Conservation (phyloP, 2,329 filamentous ascomycete genomes). For the Penicillium vulpinum region DNA sequence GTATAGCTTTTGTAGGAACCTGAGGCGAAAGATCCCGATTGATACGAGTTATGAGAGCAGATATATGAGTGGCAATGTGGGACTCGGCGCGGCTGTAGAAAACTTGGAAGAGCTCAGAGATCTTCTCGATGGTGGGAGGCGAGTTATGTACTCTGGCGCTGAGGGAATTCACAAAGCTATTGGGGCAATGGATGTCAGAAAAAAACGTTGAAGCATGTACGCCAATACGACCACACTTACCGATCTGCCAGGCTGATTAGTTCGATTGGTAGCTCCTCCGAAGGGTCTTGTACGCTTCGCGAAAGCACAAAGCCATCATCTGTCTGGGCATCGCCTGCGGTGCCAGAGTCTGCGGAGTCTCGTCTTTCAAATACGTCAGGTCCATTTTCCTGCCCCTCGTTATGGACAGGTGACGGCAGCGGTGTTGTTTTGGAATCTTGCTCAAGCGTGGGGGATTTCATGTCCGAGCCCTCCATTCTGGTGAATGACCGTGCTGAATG, state of each 20-base stretch:
- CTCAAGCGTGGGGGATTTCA: constrained; percentile 24
- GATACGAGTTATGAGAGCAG: constrained; percentile 71
- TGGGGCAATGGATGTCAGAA: background rate
- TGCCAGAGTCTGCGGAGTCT: constrained; percentile 34
- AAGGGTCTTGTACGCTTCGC: constrained; percentile 59
- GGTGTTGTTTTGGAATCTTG: constrained; percentile 25
- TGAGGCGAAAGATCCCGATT: constrained; percentile 65
- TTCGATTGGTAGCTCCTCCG: constrained; percentile 92
- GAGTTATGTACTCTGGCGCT: constrained; percentile 81
- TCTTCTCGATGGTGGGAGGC: constrained; percentile 77
- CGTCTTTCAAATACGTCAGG: constrained; percentile 50
- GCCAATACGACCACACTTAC: constrained; percentile 48
- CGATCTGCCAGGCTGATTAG: constrained; percentile 85
- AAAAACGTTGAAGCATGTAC: background rate
- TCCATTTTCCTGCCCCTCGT: constrained; percentile 27
- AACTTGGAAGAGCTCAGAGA: constrained; percentile 88
- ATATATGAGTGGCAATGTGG: constrained; percentile 85
- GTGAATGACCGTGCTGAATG: constrained; percentile 34
- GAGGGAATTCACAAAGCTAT: constrained; percentile 85
- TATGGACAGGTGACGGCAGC: constrained; percentile 20
- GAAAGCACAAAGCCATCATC: constrained; percentile 38
- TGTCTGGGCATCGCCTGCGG: constrained; percentile 32
- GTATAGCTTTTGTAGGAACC: constrained; percentile 59
- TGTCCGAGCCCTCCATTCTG: constrained; percentile 33
- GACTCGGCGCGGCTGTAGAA: constrained; percentile 81